Percentiles rank a stretch among this genome's conserved stretches.
phyloP scores from a whole-genome alignment of 2,329 filamentous ascomycete species.

The Fusarium sarcochroum region DNA sequence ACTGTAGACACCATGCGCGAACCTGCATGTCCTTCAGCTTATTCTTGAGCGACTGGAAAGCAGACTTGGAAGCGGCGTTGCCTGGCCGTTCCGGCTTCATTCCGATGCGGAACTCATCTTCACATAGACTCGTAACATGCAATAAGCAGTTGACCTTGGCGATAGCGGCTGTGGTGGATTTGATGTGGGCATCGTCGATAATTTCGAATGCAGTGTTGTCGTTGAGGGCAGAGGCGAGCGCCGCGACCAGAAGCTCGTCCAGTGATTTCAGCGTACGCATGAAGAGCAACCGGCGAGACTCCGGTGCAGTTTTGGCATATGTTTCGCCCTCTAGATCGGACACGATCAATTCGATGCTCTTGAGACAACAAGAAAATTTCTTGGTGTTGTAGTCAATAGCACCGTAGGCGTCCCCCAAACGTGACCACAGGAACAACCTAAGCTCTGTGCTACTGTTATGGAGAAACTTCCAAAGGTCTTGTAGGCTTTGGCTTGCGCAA shows the following conservation, averaged over 20 bases:
- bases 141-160: constrained; percentile 80
- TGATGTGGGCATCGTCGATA: constrained; percentile 83
- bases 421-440: constrained; percentile 89
- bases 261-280: constrained; percentile 84
- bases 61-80: constrained; percentile 69
- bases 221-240: constrained; percentile 77
- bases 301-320: constrained; percentile 69
- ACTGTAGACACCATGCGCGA: constrained; percentile 89
- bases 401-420: constrained; percentile 89
- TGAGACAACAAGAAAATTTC: constrained; percentile 87
- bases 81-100: constrained; percentile 72
- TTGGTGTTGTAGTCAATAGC: constrained; percentile 89
- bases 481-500: constrained; percentile 69
- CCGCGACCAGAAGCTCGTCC: constrained; percentile 80
- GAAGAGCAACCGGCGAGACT: constrained; percentile 78
- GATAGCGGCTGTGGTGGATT: constrained; percentile 78
- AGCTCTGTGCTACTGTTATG: constrained; percentile 85
- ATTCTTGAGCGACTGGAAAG: constrained; percentile 67
- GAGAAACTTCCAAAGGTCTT: constrained; percentile 89
- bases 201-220: constrained; percentile 83
- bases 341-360: constrained; percentile 87
- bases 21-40: constrained; percentile 90
- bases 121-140: constrained; percentile 83
- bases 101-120: constrained; percentile 88
- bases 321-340: constrained; percentile 73